Base-by-base conservation (phyloP, 208 protist species). In the Spongospora subterranea region DNA sequence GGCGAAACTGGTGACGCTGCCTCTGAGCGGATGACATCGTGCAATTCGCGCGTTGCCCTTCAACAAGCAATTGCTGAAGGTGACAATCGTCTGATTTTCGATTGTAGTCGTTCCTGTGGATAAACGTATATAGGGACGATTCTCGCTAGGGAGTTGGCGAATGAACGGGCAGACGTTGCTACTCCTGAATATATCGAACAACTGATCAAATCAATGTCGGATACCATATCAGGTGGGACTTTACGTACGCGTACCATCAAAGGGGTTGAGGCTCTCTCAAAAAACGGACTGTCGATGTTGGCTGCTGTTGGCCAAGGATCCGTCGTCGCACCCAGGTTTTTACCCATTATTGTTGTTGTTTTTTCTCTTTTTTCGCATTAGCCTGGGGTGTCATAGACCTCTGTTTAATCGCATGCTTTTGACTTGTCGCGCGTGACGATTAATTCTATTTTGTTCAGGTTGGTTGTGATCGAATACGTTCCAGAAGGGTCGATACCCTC, bases 61-160 rank as follows among this genome's bases (percentile, higher is more conserved):
- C 35, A 82, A n/a, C 71, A 82, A 35, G 17, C n/a, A 82, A 82
- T 82, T 20, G 71, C 71, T 82, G 71, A 82, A 82, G 71, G 71
- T 82, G n/a, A n/a, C n/a, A n/a, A n/a, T n/a, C n/a, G 6, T 45
- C 11, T 43, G 71, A 6, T 20, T 6, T 82, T 82, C 6, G 17
- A 35, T 20, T 20, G 35, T n/a, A 82, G 35, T n/a, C n/a, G 6
- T 35, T n/a, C 40, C 6, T 35, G 6, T 82, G 17, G 6, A 13
- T 39, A 82, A 82, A 6, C 17, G 6, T 35, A n/a, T n/a, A 40
- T 35, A 82, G 71, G 71, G 17, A 82, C 71, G 6, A 82, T 82
- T 20, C 35, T 82, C 6, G 71, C 71, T 13, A 35, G 71, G 17
- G 71, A 82, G 71, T n/a, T 82, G 71, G 71, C 71, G 6, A 82